Conservation (phyloP, 2,329 filamentous ascomycete genomes). For the Botrytis pseudocinerea region DNA sequence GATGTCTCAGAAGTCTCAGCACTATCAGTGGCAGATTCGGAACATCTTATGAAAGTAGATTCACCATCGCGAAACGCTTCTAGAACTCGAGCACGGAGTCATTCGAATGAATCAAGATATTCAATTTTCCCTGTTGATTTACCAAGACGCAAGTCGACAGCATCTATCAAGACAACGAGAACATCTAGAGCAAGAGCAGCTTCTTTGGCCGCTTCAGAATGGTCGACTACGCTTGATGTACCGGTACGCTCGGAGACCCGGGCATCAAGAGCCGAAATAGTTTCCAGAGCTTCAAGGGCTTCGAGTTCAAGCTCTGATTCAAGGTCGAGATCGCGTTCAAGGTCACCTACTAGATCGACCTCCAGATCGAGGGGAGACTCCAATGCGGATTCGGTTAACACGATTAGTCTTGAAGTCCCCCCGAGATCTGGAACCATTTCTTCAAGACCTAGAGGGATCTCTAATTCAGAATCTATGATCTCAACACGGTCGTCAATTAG, state of each 20-base stretch:
- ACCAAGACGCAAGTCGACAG: conserved; percentile 8
- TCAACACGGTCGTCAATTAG: background rate
- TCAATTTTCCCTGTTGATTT: conserved; percentile 15
- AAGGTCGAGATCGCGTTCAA: background rate
- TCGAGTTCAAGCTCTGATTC: background rate
- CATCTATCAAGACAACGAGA: conserved; percentile 13
- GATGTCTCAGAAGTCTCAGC: background rate
- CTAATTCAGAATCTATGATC: conserved; percentile 13
- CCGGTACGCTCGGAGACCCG: background rate
- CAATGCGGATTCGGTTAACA: conserved; percentile 9
- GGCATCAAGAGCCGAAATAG: background rate
- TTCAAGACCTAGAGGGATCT: conserved; percentile 5
- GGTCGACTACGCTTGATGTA: conserved; percentile 16
- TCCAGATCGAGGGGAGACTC: conserved; percentile 4
- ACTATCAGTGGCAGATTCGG: background rate
- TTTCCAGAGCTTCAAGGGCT: background rate
- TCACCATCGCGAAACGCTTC: background rate
- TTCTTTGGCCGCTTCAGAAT: conserved; percentile 14
- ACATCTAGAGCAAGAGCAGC: background rate
- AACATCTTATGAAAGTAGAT: background rate
- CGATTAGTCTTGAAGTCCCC: background rate
- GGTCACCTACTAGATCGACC: background rate
- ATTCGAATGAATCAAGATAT: conserved; percentile 17
- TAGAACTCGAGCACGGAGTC: conserved; percentile 8
- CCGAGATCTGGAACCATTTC: background rate